Conservation (phyloP, 805 yeast species). For the Candida tammaniensis region DNA sequence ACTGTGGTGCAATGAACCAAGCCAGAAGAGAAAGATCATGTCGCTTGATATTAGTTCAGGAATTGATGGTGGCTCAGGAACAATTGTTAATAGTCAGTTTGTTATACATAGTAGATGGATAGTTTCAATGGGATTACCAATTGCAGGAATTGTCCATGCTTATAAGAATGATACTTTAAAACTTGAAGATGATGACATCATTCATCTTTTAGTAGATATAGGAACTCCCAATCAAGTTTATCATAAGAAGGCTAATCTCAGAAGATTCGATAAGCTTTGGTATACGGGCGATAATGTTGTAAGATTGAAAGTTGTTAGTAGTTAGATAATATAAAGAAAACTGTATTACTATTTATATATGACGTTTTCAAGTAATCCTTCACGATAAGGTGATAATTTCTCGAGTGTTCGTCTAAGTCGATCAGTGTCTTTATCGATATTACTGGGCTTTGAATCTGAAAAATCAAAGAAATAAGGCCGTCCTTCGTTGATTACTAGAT, state of each 20-base stretch:
- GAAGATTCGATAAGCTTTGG: conserved; percentile 48
- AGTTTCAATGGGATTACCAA: conserved; percentile 71
- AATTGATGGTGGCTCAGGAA: conserved; percentile 78
- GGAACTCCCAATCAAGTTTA: conserved; percentile 66
- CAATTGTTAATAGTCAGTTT: conserved; percentile 25
- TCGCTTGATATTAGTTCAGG: conserved; percentile 85
- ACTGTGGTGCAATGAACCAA: conserved; percentile 61
- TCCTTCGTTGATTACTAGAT: no score
- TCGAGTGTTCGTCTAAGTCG: no score
- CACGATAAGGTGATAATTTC: no score
- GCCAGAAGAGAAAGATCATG: conserved; percentile 41
- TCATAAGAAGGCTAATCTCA: conserved; percentile 34
- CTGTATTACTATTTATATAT: not conserved
- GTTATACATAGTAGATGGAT: conserved; percentile 52
- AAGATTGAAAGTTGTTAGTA: conserved; percentile 9
- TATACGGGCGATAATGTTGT: conserved; percentile 32
- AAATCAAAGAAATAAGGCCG: no score
- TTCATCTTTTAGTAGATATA: conserved; percentile 63
- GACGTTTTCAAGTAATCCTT: no score
- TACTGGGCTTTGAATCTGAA: no score
- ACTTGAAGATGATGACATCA: conserved; percentile 45
- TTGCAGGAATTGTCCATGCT: conserved; percentile 59
- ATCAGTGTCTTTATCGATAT: no score
- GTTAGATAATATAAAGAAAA: not conserved
- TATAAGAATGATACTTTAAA: conserved; percentile 51